phyloP scores from a whole-genome alignment of 2,329 filamentous ascomycete genomes.

The Colletotrichum sp. region DNA sequence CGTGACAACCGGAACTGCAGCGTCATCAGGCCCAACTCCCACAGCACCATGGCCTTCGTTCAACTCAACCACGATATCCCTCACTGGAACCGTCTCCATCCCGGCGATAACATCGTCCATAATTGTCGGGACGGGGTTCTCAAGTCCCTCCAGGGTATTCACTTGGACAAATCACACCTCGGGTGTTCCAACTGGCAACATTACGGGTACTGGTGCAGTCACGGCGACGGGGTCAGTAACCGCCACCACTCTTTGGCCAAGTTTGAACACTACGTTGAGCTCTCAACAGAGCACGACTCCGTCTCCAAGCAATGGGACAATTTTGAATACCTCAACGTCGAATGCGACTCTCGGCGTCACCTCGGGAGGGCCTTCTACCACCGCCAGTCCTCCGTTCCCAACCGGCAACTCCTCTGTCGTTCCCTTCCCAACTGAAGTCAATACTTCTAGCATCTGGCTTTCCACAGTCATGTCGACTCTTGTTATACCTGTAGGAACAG shows the following conservation, averaged over 20 bases:
- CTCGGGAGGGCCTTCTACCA: background rate
- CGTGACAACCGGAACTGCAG: background rate
- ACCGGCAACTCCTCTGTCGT: background rate
- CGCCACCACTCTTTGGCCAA: background rate
- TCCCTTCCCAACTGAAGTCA: background rate
- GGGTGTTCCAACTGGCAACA: background rate
- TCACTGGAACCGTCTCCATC: constrained; percentile 2
- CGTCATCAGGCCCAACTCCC: background rate
- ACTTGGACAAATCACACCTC: background rate
- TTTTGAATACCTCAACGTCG: background rate
- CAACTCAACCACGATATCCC: background rate
- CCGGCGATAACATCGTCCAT: background rate
- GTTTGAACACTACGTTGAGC: background rate
- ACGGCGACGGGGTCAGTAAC: background rate
- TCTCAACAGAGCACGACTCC: background rate
- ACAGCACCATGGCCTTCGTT: background rate
- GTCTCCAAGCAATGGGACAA: background rate
- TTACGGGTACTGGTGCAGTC: background rate
- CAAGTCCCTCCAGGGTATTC: background rate
- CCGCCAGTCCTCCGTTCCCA: background rate
- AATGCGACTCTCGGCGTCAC: background rate
- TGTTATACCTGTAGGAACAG: background rate
- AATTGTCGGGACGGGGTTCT: background rate
- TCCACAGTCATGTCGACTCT: background rate
- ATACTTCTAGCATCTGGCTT: background rate